Base-by-base conservation (phyloP, 1,284 basidiomycete species). In the Thecaphora frezii region DNA sequence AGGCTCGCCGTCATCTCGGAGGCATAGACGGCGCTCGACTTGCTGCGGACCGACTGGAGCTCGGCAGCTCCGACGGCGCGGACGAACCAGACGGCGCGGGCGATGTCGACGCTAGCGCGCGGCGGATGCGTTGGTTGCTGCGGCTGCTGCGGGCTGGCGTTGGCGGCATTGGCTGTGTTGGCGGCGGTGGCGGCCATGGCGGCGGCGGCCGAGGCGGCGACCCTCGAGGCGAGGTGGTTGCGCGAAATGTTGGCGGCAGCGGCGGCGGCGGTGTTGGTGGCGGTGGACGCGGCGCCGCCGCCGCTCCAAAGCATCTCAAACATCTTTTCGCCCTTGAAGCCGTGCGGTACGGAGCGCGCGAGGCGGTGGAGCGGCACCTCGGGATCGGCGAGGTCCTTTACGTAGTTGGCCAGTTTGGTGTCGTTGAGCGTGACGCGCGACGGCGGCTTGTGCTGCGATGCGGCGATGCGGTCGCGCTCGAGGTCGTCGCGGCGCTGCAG, bases 21-120 rank as follows among this genome's bases (percentile, higher is more conserved):
- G 43, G 91, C 91, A 77, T 96, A 94, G 87, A 22, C 81, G 69
- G 85, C 54, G 8, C 57, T 53, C 28, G 61, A 58, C 52, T 62
- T 61, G 59, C 62, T 68, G 9, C 66, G 52, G 10, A 60, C 50
- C 9, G 67, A 58, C 10, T 60, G 56, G 39, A 92, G 92, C 79
- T 98, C 94, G 70, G 92, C 93, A 1, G 89, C 90, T n/a, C 94
- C 96, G 50, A 94, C 86, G 1, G 93, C 90, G 14, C 93, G 85
- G 26, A 97, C 85, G 78, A 96, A 93, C 96, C 96, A 99, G 3
- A 96, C 84, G 0, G 96, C 96, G 24, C 96, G 84, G 1, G 88
- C 84, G 40, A 93, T 86, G 1, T 89, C 88, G 28, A 98, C 91
- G 37, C 55, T 49, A 13, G 37, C 56, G 24, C 22, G 51, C 21